Evolutionary conservation across 139 green algal species (phyloP), one percentile per base, ranked within the genome.

Genomic region (Chlorella sp.): DNA sequence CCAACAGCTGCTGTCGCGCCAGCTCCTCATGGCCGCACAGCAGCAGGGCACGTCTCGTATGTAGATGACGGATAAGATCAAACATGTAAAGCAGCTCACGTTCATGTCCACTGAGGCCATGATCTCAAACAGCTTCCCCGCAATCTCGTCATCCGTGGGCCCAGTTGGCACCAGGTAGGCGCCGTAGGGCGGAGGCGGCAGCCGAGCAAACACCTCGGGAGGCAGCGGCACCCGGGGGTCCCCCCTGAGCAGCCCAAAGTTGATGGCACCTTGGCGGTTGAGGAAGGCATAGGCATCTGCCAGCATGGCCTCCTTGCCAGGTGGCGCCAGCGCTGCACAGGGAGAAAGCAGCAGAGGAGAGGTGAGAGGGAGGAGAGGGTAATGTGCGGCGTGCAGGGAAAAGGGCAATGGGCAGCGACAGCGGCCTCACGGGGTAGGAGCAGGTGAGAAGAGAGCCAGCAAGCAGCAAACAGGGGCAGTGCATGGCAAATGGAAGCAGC

Each of bases 201-300:
- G 53, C 78, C 42, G 71, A 9, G 57, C 53, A 26, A 30, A 42
- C n/a, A 90, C 60, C 32, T 42, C 89, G 78, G n/a, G 39, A 61
- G 73, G 78, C 64, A 90, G 85, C 73, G 81, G 83, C 15, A 90
- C 40, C 3, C 48, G 57, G 22, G 93, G 91, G 76, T 93, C 93
- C 1, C 76, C 85, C 32, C 83, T 22, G 42, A 96, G 82, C 61
- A 95, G 42, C 19, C 96, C 96, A 79, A 95, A 92, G 87, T 98
- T 98, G 91, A 98, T 96, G 89, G 89, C 89, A 0, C 95, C 96
- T 83, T 97, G 92, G 42, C 94, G 87, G 16, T 92, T 78, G 60
- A 98, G 84, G 88, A 97, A 98, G 36, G 84, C 9, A 73, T 94
- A 93, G 5, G 92, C 91, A 28, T 94, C 87, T 0, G 60, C 39